Evolutionary conservation across 2,329 filamentous ascomycete species (phyloP).

Genomic region (Didymella lethalis): DNA sequence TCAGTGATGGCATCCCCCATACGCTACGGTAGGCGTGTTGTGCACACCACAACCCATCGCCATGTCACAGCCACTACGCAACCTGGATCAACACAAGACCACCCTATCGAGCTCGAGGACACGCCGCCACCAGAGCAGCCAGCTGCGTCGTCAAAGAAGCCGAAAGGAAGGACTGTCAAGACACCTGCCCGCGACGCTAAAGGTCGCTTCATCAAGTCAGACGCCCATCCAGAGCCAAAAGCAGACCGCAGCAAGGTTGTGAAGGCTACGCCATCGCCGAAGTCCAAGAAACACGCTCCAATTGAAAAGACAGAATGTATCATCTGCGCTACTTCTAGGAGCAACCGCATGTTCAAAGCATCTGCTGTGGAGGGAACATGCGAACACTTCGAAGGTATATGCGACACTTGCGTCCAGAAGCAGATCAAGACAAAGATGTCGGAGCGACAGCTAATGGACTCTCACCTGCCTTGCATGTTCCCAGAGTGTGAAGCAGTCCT

Average conservation of each 20-base stretch:
- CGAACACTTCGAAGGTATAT: constrained; percentile 32
- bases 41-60: constrained; percentile 17
- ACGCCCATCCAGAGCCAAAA: constrained; percentile 7
- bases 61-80: neutral
- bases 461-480: constrained; percentile 27
- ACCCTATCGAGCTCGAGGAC: constrained; percentile 11
- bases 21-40: constrained; percentile 14
- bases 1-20: constrained; percentile 25
- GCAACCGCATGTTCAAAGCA: constrained; percentile 21
- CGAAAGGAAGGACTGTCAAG: neutral
- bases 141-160: neutral
- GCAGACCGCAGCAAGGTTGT: constrained; percentile 9
- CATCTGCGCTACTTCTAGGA: constrained; percentile 27
- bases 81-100: neutral
- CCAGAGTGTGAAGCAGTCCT: constrained; percentile 24
- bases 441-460: constrained; percentile 24
- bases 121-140: neutral
- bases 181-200: constrained; percentile 1
- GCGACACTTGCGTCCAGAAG: constrained; percentile 30
- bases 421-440: constrained; percentile 31
- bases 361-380: constrained; percentile 19
- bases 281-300: constrained; percentile 19
- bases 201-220: constrained; percentile 17
- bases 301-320: constrained; percentile 28
- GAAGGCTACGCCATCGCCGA: constrained; percentile 3